Evolutionary conservation across 176 grass and related monocot species (phyloP).

Genomic region (Raddia guianensis): DNA sequence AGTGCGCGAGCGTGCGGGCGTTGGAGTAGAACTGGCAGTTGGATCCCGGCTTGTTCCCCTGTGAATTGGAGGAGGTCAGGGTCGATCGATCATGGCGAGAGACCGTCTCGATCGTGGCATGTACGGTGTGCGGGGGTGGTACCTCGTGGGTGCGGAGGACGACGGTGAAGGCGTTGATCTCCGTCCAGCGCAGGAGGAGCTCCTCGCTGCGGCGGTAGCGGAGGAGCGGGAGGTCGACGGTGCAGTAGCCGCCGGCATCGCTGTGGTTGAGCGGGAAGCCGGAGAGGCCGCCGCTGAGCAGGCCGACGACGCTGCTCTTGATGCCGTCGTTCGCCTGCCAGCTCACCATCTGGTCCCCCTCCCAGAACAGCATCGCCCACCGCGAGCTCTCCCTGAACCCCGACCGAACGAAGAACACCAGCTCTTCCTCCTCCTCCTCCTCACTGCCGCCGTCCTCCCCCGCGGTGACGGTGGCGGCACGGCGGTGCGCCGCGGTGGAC

Average conservation of each 20-base stretch:
- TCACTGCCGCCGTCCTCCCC: neutral
- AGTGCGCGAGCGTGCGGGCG: constrained; percentile 59
- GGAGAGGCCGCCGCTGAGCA: constrained; percentile 87
- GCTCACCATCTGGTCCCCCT: constrained; percentile 98
- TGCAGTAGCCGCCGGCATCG: constrained; percentile 89
- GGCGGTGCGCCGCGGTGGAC: neutral
- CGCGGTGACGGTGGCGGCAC: neutral
- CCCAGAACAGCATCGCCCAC: constrained; percentile 98
- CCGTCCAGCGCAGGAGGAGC: constrained; percentile 86
- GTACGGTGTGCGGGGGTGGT: neutral
- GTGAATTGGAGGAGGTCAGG: neutral
- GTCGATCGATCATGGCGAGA: too few relatives aligned
- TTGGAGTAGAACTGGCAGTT: constrained; percentile 92
- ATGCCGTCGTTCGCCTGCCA: constrained; percentile 95
- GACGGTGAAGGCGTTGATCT: constrained; percentile 84
- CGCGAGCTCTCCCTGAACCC: constrained; percentile 77
- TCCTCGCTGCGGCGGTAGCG: constrained; percentile 86
- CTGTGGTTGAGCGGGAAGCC: constrained; percentile 96
- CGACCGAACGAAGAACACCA: constrained; percentile 90
- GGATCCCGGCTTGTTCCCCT: constrained; percentile 78
- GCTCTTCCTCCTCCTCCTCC: constrained; percentile 39
- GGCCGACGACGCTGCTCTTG: constrained; percentile 93
- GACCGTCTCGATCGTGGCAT: too few relatives aligned
- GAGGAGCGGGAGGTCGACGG: constrained; percentile 76
- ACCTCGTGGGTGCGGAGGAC: constrained; percentile 94